Evolutionary conservation across 345 rosid genomes (phyloP), one percentile per base, ranked within the genome.

Genomic region (Aurinia saxatilis): DNA sequence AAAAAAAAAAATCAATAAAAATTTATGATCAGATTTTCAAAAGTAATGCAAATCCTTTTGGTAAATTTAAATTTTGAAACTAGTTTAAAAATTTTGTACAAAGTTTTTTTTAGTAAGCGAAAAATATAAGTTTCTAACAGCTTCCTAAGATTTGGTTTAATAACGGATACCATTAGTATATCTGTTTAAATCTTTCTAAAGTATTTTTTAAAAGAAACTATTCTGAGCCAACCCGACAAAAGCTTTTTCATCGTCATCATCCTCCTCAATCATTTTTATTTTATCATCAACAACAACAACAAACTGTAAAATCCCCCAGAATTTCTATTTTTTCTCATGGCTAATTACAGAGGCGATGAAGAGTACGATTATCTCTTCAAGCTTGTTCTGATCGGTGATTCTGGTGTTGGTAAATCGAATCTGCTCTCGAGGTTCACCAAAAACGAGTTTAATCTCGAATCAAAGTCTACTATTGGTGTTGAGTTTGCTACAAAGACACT

Each of bases 301-400:
- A 42, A 30, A 44, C 54, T 53, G 18, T 11, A 35, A 35, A 47
- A n/a, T 48, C 56, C n/a, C 47, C n/a, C 37, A 12, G 37, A 61
- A 18, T 48, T 16, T 6, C 21, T 41, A 40, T 30, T 4, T n/a
- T 23, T 21, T 4, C 33, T 31, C 35, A 72, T 65, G 76, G 62
- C 57, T 10, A 37, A 35, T 30, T 72, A 72, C 76, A 72, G 38
- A 58, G 66, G 37, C 29, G 71, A 72, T 1, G 76, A 66, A 57
- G 76, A 72, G 16, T 72, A 72, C 49, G 76, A 72, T 65, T 72
- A 72, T 41, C 72, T 72, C 38, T 72, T 72, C 72, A 72, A 72
- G 72, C 76, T 72, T 19, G 76, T 72, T 4, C 47, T 72, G 61
- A 72, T 72, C 72, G 71, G 76, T 1, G 76, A 72, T 12, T 66